Percentiles rank a stretch among this genome's conserved stretches.
Evolutionary conservation across 306 rosid species (phyloP).

Genomic region (Oxytropis ochrocephala): DNA sequence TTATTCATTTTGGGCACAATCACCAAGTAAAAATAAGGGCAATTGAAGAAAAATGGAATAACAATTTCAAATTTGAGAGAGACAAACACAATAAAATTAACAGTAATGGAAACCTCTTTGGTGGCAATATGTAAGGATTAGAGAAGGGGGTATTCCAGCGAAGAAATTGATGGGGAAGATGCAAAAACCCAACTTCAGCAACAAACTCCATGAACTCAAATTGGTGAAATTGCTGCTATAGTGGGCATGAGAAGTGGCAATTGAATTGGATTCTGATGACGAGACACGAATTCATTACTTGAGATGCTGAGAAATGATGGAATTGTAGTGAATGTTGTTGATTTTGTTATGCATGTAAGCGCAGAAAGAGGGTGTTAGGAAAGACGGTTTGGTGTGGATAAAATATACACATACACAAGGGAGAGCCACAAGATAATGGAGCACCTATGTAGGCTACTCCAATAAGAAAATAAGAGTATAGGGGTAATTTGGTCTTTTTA

Average conservation of each 20-base stretch:
- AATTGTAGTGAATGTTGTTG: too few species aligned
- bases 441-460: too few species aligned
- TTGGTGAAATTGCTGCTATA: constrained; percentile 14
- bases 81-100: constrained; percentile 18
- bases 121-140: constrained; percentile 25
- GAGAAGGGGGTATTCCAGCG: constrained; percentile 22
- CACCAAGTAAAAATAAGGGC: constrained; percentile 11
- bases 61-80: neutral
- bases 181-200: constrained; percentile 35
- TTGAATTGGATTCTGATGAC: neutral
- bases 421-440: too few species aligned
- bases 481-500: too few species aligned
- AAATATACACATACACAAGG: too few species aligned
- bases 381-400: too few species aligned
- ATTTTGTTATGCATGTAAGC: too few species aligned
- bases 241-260: constrained; percentile 13
- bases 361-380: too few species aligned
- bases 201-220: constrained; percentile 40
- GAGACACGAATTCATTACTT: constrained; percentile 26
- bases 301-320: too few species aligned
- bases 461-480: too few species aligned
- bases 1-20: neutral
- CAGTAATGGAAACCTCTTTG: constrained; percentile 34
- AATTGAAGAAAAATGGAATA: neutral
- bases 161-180: constrained; percentile 30